A percentile compares a stretch with the other conserved stretches of the same genome.
These are phyloP conservation scores for Blastobotrys serpentis DNA, from an alignment of 1,139 yeast species.

Conservation along the genomic window DNA sequence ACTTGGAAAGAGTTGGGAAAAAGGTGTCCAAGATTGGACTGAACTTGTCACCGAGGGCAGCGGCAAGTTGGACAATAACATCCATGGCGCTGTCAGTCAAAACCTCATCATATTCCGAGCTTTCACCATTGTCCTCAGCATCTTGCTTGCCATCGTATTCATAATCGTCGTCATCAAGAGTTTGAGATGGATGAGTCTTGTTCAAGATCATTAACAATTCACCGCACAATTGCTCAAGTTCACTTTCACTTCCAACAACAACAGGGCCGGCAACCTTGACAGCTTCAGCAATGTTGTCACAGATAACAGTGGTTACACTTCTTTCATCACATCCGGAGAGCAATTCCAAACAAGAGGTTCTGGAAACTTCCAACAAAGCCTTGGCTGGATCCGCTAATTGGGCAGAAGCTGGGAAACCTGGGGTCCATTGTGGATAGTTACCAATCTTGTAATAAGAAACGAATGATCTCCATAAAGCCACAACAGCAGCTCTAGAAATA, in stretches of 20 bases:
- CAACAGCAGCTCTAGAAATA: conserved; percentile 83
- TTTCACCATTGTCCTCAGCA: conserved; percentile 54
- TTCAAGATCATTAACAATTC: conserved; percentile 70
- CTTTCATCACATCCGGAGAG: conserved; percentile 77
- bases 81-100: conserved; percentile 84
- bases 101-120: conserved; percentile 85
- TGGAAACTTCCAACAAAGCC: conserved; percentile 61
- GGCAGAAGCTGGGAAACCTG: conserved; percentile 60
- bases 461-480: conserved; percentile 79
- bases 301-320: conserved; percentile 74
- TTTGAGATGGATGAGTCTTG: conserved; percentile 82
- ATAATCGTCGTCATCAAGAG: conserved; percentile 56
- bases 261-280: conserved; percentile 70
- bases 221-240: conserved; percentile 65
- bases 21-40: conserved; percentile 68
- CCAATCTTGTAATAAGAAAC: conserved; percentile 58
- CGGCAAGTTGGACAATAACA: conserved; percentile 73
- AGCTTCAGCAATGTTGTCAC: conserved; percentile 73
- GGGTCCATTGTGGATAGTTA: conserved; percentile 53
- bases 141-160: conserved; percentile 53
- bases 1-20: conserved; percentile 62
- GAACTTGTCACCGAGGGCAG: conserved; percentile 74
- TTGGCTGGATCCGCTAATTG: conserved; percentile 44
- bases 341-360: conserved; percentile 61
- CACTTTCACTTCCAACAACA: conserved; percentile 58